Percentiles rank a stretch among this genome's conserved stretches.
These are phyloP conservation scores for Cladosporium phlei DNA, from an alignment of 2,329 filamentous ascomycete genomes.

Conservation along the genomic window DNA sequence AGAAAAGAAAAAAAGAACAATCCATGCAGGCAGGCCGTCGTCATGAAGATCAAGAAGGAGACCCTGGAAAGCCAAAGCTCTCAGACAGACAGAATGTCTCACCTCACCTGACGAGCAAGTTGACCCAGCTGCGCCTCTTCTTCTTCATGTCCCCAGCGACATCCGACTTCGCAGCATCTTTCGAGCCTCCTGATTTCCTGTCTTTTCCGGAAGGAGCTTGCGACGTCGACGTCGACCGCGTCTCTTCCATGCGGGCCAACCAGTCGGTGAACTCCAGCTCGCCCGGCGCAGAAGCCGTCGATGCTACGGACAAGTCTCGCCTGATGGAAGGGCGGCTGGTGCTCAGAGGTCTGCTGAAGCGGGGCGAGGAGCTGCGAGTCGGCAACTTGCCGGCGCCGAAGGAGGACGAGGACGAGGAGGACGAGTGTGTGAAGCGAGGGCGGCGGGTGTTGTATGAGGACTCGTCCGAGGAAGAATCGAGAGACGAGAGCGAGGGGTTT, in stretches of 20 bases:
- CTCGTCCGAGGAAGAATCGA: constrained; percentile 3
- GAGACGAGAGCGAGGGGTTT: constrained; percentile 3
- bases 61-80: too few species aligned
- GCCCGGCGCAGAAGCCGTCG: constrained; percentile 5
- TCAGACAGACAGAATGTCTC: background rate
- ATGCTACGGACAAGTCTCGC: background rate
- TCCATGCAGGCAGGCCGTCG: too few species aligned
- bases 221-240: background rate
- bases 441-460: background rate
- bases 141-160: constrained; percentile 11
- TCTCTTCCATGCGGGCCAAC: constrained; percentile 10
- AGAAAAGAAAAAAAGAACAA: too few species aligned
- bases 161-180: too few species aligned
- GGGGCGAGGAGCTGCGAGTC: background rate
- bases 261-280: constrained; percentile 9
- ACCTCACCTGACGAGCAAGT: constrained; percentile 3
- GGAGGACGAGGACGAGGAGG: constrained; percentile 2
- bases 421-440: too few species aligned
- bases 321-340: background rate
- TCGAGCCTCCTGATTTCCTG: too few species aligned
- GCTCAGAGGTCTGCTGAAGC: constrained; percentile 2
- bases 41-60: too few species aligned
- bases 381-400: constrained; percentile 5
- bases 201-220: too few species aligned
- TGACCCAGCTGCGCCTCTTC: constrained; percentile 12